Conservation (phyloP, 768 basidiomycete genomes). For the Floccularia luteovirens region DNA sequence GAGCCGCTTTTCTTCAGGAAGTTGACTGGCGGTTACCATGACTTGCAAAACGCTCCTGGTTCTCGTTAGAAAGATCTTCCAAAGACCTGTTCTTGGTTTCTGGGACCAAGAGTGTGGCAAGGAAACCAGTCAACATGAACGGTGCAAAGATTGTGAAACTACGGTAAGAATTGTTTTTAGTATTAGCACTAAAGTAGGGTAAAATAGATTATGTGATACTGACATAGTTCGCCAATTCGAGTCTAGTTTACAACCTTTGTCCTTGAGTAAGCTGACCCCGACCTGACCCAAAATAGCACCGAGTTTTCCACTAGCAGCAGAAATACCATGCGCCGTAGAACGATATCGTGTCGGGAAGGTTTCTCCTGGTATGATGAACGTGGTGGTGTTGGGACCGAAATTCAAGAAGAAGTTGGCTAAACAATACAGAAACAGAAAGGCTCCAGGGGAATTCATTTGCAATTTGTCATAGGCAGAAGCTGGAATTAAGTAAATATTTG, state of each 20-base stretch:
- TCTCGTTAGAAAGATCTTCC: conserved; percentile 70
- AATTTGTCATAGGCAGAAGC: conserved; percentile 63
- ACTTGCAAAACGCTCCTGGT: conserved; percentile 53
- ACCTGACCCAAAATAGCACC: conserved; percentile 80
- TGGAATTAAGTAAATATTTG: conserved; percentile 17
- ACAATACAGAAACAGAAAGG: conserved; percentile 79
- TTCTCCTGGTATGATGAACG: conserved; percentile 78
- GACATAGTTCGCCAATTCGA: conserved; percentile 65
- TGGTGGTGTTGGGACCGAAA: conserved; percentile 77
- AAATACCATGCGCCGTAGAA: conserved; percentile 79
- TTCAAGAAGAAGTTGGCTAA: conserved; percentile 89
- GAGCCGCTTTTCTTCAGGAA: too few species aligned
- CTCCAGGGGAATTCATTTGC: conserved; percentile 33
- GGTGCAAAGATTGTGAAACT: conserved; percentile 76
- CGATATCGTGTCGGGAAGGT: conserved; percentile 85
- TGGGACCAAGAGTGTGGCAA: conserved; percentile 72
- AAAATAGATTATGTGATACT: conserved; percentile 14
- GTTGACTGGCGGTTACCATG: conserved; percentile 10
- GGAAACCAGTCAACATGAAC: conserved; percentile 82
- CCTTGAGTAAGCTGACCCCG: conserved; percentile 58
- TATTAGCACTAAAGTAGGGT: not conserved
- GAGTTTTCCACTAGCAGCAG: conserved; percentile 75
- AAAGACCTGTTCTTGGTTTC: conserved; percentile 66
- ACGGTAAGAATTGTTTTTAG: conserved; percentile 4
- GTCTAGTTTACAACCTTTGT: conserved; percentile 63